Conservation (phyloP, 148 eudicot genomes). For the Vaccinium corymbosum region DNA sequence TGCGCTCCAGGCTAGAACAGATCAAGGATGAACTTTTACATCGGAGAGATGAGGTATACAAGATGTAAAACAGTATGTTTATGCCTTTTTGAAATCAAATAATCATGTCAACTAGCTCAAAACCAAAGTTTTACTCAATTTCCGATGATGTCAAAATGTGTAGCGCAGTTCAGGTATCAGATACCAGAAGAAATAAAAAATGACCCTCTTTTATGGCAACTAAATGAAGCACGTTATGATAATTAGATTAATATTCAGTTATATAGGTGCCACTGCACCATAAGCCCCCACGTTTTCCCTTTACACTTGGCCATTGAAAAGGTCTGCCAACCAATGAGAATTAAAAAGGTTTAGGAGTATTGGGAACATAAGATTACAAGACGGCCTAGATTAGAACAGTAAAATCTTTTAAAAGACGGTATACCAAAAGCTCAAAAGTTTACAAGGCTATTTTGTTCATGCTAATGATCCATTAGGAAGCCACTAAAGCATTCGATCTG, state of each 20-base stretch:
- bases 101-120: not conserved
- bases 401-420: not conserved
- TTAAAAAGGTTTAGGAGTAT: not conserved
- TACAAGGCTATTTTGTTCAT: not conserved
- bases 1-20: not conserved
- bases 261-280: not conserved
- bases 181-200: not conserved
- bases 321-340: slow-evolving; percentile 4
- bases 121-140: not conserved
- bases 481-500: not conserved
- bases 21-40: not conserved
- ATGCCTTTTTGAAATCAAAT: not conserved
- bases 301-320: not conserved
- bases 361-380: not conserved
- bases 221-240: not conserved
- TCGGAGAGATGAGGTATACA: not conserved
- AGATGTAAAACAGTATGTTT: not conserved
- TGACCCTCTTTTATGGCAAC: not conserved
- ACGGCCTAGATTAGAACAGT: not conserved
- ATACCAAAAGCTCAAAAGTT: not conserved
- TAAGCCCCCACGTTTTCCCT: not conserved
- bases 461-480: slow-evolving; percentile 4
- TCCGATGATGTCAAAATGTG: not conserved
- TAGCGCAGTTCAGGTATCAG: not conserved
- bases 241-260: not conserved